Evolutionary conservation across 2,329 filamentous ascomycete species (phyloP), one percentile per base, ranked within the genome.

Genomic region (Penicillium rolfsii): DNA sequence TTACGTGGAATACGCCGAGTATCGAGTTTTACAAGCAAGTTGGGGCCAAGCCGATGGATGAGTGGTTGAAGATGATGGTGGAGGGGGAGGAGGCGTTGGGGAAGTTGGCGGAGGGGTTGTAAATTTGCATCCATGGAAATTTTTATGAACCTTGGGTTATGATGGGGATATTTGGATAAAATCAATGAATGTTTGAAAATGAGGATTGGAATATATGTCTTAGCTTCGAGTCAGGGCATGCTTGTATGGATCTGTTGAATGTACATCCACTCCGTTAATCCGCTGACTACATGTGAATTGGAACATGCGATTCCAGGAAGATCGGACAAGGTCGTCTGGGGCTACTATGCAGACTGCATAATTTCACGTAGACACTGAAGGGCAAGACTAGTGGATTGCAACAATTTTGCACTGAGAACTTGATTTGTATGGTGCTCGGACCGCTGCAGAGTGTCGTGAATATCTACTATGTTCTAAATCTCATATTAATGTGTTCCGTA

Each of bases 1-100:
- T 97, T 70, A 94, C 91, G 62, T 97, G 93, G 93, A 98, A 98
- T 73, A 86, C 91, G 81, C 91, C 91, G 7, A 93, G 90, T 74
- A 90, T 98, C 79, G 83, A 88, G 69, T 97, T 98, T 72, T 98
- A 98, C 71, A 77, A 83, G 66, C 71, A 73, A 57, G 68, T 82
- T 49, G 80, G 80, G 14, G 81, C 80, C 2, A 73, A 66, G 61
- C 70, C 68, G 49, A 80, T 80, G 78, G 76, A 80, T 40, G 81
- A 82, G 67, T 82, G 81, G 81, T 72, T 78, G 65, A 79, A 80
- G 67, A 82, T 82, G 80, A 79, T 80, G 75, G 76, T 82, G 16
- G 79, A 82, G 43, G 79, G 77, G n/a, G 75, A 79, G 52, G 76
- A 79, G 52, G 76, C 71, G 38, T 70, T 82, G 74, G 69, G 60